Evolutionary conservation across 2,329 filamentous ascomycete species (phyloP), one percentile per base, ranked within the genome.

Genomic region (Fusarium sp.): DNA sequence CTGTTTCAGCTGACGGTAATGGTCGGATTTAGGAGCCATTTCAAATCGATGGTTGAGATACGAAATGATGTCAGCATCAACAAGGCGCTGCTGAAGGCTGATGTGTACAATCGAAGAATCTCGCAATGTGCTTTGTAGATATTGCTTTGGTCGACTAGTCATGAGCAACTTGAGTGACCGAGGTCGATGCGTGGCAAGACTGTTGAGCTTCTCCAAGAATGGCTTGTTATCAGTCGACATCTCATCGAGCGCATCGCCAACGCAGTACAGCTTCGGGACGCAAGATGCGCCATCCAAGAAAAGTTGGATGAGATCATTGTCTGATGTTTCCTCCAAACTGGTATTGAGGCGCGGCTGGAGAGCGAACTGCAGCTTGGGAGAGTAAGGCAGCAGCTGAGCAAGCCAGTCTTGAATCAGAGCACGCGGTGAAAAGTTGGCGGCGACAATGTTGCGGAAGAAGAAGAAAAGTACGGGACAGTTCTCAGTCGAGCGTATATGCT

Each of bases 371-470:
- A 74, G 17, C 34, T 68, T 71, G 0, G 69, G 44, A 2, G 72
- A 74, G 31, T 65, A 21, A 2, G 72, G 62, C 0, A 74, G 44
- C 19, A 74, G 57, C 22, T 74, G 67, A 2, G 71, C 69, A 15
- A 74, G 67, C 72, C 72, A 73, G 2, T 74, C 71, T 21, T 71
- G 69, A 1, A 74, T 57, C 3, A 74, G 36, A 10, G 72, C 69
- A 4, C 72, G 69, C 1, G 72, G 65, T 5, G 58, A 65, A 8
- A 74, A 74, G 11, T 71, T 74, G 19, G 62, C 56, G 1, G 71
- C 67, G 14, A 74, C 57, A 4, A 74, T 73, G 14, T 74, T 73
- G 2, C 72, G 50, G 22, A 73, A 74, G 52, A 74, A 74, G 40
- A 73, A 74, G 42, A 74, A 74, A 0, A 73, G 57, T 1, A 71